phyloP scores from a whole-genome alignment of 768 basidiomycete genomes.

The Wakefieldia striispora region DNA sequence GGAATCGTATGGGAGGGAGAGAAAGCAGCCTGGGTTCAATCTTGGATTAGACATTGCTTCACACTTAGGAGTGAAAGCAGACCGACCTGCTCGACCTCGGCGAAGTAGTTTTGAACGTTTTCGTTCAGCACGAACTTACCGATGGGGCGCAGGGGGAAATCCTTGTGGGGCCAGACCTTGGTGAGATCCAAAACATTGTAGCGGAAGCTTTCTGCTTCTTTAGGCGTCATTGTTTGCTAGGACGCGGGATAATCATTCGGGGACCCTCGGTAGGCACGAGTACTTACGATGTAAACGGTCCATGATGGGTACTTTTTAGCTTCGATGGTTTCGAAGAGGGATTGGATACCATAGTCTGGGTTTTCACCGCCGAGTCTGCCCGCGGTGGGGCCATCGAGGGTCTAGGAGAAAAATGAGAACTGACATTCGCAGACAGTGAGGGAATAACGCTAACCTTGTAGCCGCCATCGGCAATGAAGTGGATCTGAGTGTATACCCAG shows the following conservation, averaged over 20 bases:
- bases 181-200: slow-evolving; percentile 92
- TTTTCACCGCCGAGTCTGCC: slow-evolving; percentile 65
- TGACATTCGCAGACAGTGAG: neutral
- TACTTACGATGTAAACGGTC: slow-evolving; percentile 80
- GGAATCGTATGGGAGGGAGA: slow-evolving; percentile 85
- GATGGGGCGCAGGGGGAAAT: slow-evolving; percentile 85
- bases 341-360: slow-evolving; percentile 82
- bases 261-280: neutral
- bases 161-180: slow-evolving; percentile 86
- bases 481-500: slow-evolving; percentile 86
- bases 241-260: slow-evolving; percentile 11
- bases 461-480: slow-evolving; percentile 74
- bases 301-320: slow-evolving; percentile 77
- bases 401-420: slow-evolving; percentile 39
- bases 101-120: slow-evolving; percentile 85
- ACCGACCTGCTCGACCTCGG: slow-evolving; percentile 88
- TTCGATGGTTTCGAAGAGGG: slow-evolving; percentile 82
- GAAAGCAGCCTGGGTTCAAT: slow-evolving; percentile 59
- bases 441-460: slow-evolving; percentile 55
- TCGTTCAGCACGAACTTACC: slow-evolving; percentile 83
- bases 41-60: slow-evolving; percentile 6
- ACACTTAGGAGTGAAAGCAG: slow-evolving; percentile 27
- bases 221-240: slow-evolving; percentile 89
- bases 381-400: slow-evolving; percentile 67
- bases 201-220: slow-evolving; percentile 87